phyloP scores from a whole-genome alignment of 805 yeast genomes.

The Kuraishia piskuri region DNA sequence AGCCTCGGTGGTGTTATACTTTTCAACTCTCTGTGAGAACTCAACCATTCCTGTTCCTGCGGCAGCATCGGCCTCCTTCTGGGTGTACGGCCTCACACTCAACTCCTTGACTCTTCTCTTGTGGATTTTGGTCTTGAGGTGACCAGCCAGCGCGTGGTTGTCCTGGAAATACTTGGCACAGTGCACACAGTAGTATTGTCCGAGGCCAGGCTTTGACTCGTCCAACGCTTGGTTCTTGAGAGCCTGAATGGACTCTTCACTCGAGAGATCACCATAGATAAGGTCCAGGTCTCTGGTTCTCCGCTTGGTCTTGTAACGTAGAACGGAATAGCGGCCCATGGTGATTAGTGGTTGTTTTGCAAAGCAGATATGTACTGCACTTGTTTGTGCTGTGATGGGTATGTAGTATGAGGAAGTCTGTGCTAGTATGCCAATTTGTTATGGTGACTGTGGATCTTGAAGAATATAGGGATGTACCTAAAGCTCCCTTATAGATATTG shows the following conservation, averaged over 20 bases:
- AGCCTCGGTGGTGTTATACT: conserved; percentile 41
- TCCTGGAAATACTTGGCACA: conserved; percentile 90
- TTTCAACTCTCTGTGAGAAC: conserved; percentile 56
- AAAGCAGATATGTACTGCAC: no score
- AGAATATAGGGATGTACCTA: no score
- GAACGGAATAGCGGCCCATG: conserved; percentile 86
- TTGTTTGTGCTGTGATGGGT: no score
- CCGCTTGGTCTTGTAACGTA: conserved; percentile 84
- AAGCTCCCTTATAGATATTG: no score
- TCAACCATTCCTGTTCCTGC: conserved; percentile 67
- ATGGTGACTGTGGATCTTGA: no score
- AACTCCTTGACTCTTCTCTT: conserved; percentile 78
- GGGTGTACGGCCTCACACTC: conserved; percentile 74
- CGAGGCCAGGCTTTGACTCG: conserved; percentile 88
- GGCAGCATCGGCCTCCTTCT: conserved; percentile 86
- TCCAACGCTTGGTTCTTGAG: conserved; percentile 79
- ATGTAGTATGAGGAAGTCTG: no score
- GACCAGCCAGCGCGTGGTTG: conserved; percentile 63
- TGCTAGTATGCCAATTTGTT: no score
- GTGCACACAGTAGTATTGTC: conserved; percentile 89
- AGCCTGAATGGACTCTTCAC: conserved; percentile 51
- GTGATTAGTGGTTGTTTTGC: neutral
- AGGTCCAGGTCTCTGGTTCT: conserved; percentile 79
- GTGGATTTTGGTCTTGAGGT: conserved; percentile 70
- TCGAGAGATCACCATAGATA: conserved; percentile 65